Percentiles rank a stretch among this genome's conserved stretches.
phyloP scores from a whole-genome alignment of 1,284 basidiomycete species.

The Leccinum solheimii region DNA sequence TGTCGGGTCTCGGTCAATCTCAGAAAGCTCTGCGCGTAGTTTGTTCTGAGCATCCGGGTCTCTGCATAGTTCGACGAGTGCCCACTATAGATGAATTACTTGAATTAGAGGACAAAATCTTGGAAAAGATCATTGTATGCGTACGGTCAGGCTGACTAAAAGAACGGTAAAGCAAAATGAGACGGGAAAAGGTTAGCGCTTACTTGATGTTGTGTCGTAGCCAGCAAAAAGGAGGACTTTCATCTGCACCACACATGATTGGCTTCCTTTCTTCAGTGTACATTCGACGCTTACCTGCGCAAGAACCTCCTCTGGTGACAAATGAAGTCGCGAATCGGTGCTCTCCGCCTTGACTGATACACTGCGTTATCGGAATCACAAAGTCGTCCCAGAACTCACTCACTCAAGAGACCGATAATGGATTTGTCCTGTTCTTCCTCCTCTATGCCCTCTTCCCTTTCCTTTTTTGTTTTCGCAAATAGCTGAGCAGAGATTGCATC shows the following conservation, averaged over 20 bases:
- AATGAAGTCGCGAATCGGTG: slow-evolving; percentile 31
- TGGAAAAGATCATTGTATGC: background rate
- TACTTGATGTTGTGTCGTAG: slow-evolving; percentile 47
- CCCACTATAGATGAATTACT: slow-evolving; percentile 19
- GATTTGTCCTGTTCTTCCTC: slow-evolving; percentile 43
- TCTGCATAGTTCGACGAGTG: slow-evolving; percentile 22
- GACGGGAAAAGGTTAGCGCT: slow-evolving; percentile 9
- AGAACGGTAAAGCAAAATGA: background rate
- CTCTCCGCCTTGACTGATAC: slow-evolving; percentile 54
- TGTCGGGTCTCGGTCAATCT: slow-evolving; percentile 33
- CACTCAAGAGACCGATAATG: slow-evolving; percentile 55
- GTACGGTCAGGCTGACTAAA: slow-evolving; percentile 23
- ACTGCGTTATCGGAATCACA: background rate
- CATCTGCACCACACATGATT: slow-evolving; percentile 6
- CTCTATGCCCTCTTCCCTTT: slow-evolving; percentile 34
- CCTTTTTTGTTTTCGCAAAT: slow-evolving; percentile 44
- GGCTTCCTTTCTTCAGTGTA: background rate
- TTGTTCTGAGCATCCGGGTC: slow-evolving; percentile 37
- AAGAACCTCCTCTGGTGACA: slow-evolving; percentile 56
- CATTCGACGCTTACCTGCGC: slow-evolving; percentile 42
- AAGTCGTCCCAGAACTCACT: slow-evolving; percentile 16
- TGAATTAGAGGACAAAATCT: background rate
- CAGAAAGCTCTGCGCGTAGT: slow-evolving; percentile 43
- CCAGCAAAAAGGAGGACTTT: slow-evolving; percentile 43
- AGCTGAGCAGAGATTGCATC: slow-evolving; percentile 47